A percentile compares a stretch with the other conserved stretches of the same genome.
These are phyloP conservation scores for Tubosaeta brunneosetosa DNA, from an alignment of 768 basidiomycete genomes.

Conservation along the genomic window DNA sequence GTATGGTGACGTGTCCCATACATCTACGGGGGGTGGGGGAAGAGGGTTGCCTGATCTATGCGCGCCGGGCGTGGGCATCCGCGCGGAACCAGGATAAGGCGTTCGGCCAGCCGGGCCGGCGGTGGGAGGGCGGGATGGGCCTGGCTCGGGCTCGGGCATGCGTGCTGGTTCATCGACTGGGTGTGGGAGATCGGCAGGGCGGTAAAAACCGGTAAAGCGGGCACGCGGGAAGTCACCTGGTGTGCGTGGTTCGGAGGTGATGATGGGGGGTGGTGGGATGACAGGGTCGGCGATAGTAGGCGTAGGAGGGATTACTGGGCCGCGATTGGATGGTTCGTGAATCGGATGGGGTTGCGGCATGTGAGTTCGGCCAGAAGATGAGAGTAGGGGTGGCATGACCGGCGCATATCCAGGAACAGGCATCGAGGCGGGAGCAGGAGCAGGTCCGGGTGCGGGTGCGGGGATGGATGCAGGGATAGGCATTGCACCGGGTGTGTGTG, in stretches of 20 bases:
- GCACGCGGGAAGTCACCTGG: slow-evolving; percentile 13
- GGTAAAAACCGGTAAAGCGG: slow-evolving; percentile 29
- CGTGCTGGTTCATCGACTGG: background rate
- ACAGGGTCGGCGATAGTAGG: slow-evolving; percentile 10
- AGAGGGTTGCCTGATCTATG: slow-evolving; percentile 46
- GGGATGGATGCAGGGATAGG: background rate
- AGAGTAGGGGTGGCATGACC: background rate
- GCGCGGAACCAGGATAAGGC: slow-evolving; percentile 7
- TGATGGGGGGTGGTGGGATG: slow-evolving; percentile 21
- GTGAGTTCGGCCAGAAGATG: background rate
- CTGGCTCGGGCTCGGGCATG: slow-evolving; percentile 4
- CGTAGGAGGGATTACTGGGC: slow-evolving; percentile 15
- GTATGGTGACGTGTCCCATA: slow-evolving; percentile 58
- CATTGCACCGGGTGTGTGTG: background rate
- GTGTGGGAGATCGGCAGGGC: slow-evolving; percentile 11
- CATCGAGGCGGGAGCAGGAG: background rate
- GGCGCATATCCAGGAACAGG: background rate
- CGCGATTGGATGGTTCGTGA: background rate
- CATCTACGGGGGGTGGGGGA: slow-evolving; percentile 55
- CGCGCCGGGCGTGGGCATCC: background rate
- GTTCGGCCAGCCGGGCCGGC: slow-evolving; percentile 10
- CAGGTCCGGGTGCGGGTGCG: background rate
- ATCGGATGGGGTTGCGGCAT: slow-evolving; percentile 19
- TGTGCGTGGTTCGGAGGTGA: slow-evolving; percentile 6
- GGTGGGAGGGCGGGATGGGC: background rate